Evolutionary conservation across 1,139 yeast species (phyloP).

Genomic region (Spathaspora sp.): DNA sequence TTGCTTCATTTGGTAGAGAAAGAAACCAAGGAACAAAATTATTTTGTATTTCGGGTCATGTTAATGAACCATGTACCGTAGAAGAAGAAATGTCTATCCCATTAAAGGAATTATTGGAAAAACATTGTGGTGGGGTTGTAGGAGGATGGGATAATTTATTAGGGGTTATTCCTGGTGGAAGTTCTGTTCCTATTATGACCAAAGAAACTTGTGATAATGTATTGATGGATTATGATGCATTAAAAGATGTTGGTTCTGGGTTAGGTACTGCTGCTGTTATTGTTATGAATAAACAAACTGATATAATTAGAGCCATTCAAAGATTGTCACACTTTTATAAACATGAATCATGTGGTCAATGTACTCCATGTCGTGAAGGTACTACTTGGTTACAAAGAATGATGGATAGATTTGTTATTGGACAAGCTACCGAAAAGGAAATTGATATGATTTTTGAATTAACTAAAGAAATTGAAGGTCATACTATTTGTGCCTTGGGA

Average conservation of each 20-base stretch:
- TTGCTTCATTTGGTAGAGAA: slow-evolving; percentile 77
- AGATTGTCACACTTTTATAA: slow-evolving; percentile 79
- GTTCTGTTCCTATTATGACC: slow-evolving; percentile 79
- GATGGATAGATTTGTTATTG: slow-evolving; percentile 77
- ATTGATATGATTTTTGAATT: slow-evolving; percentile 81
- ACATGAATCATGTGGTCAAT: slow-evolving; percentile 92
- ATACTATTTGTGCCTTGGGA: slow-evolving; percentile 87
- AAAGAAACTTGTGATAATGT: slow-evolving; percentile 64
- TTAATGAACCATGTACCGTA: slow-evolving; percentile 87
- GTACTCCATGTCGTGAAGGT: slow-evolving; percentile 95
- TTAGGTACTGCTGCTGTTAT: slow-evolving; percentile 91
- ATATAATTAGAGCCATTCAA: slow-evolving; percentile 80
- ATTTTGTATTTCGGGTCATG: slow-evolving; percentile 86
- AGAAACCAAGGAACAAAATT: slow-evolving; percentile 80
- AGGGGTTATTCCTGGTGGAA: slow-evolving; percentile 88
- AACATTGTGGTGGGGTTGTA: slow-evolving; percentile 84
- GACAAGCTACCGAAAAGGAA: slow-evolving; percentile 78
- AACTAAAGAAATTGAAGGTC: slow-evolving; percentile 84
- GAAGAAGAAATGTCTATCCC: slow-evolving; percentile 94
- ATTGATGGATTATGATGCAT: slow-evolving; percentile 83
- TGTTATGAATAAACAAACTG: slow-evolving; percentile 84
- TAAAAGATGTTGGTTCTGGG: slow-evolving; percentile 82
- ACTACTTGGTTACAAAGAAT: slow-evolving; percentile 81
- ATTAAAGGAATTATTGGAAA: slow-evolving; percentile 73
- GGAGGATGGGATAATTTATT: slow-evolving; percentile 91